Evolutionary conservation across 306 rosid genomes (phyloP), one percentile per base, ranked within the genome.

Genomic region (Corylus avellana): DNA sequence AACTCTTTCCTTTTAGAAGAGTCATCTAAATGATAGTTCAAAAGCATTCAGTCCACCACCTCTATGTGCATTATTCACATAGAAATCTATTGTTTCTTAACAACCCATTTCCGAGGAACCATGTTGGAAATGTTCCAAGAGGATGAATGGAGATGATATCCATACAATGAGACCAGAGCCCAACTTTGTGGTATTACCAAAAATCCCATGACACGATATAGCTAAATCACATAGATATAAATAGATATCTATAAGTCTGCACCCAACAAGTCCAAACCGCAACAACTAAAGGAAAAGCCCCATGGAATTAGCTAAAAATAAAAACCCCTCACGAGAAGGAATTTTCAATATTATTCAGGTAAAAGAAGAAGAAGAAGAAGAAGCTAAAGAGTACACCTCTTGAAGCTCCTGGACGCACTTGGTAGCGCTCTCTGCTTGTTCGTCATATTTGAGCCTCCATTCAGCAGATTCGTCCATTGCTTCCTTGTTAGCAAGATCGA

Each of bases 401-500:
- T 80, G 86, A 74, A 95, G 97, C 72, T 95, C 84, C 49, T 75
- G 81, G 14, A 76, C 47, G 74, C 99, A 95, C 51, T 81, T 83
- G 16, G 76, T 77, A 25, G 79, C 76, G 85, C 75, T 93, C 32
- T 85, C 89, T 32, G 70, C 89, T 79, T 93, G 91, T 55, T 29
- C 66, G 62, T 95, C 99, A 49, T 87, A 95, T 84, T 80, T 86
- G 25, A 86, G 81, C 87, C 98, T 93, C 98, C 98, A 92, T 80
- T 91, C 98, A 10, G 98, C 98, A 73, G 98, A 92, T 77, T 95
- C 97, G 76, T 95, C 98, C 95, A 91, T 85, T 3, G 97, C 97
- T 78, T 92, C 97, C 79, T 87, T 80, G 68, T 83, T 90, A 35
- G 98, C 97, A 72, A 91, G 85, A 84, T 91, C 94, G 81, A 91